Conservation (phyloP, 78 protist species). For the Dictyostelium intermedium region DNA sequence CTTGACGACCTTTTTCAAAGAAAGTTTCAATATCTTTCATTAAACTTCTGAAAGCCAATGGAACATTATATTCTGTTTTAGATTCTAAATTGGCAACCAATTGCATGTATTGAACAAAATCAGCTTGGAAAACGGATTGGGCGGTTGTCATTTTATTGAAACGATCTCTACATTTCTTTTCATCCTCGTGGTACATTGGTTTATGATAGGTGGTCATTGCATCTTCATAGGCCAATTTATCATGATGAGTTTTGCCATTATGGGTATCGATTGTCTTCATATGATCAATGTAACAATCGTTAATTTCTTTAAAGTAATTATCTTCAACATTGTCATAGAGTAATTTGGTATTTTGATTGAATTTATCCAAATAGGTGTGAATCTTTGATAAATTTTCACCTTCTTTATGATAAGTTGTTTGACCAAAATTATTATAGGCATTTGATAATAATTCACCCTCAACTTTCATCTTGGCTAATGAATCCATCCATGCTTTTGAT, state of each 20-base stretch:
- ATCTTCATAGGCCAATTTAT: slow-evolving; percentile 4
- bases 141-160: neutral
- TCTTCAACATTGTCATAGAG: neutral
- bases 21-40: neutral
- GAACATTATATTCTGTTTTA: neutral
- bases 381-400: neutral
- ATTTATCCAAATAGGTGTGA: neutral
- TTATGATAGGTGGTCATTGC: neutral
- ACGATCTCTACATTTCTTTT: neutral
- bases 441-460: slow-evolving; percentile 14
- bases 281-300: neutral
- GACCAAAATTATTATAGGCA: neutral
- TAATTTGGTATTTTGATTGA: neutral
- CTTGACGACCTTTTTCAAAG: slow-evolving; percentile 1
- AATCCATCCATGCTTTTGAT: slow-evolving; percentile 16
- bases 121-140: neutral
- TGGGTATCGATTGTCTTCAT: neutral
- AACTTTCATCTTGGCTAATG: neutral
- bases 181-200: neutral
- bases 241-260: neutral
- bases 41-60: neutral
- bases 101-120: neutral
- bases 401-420: neutral
- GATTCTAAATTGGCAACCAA: neutral
- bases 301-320: neutral